Percentiles rank a stretch among this genome's conserved stretches.
Evolutionary conservation across 2,329 filamentous ascomycete species (phyloP).

Genomic region (Hypoxylon sp.): DNA sequence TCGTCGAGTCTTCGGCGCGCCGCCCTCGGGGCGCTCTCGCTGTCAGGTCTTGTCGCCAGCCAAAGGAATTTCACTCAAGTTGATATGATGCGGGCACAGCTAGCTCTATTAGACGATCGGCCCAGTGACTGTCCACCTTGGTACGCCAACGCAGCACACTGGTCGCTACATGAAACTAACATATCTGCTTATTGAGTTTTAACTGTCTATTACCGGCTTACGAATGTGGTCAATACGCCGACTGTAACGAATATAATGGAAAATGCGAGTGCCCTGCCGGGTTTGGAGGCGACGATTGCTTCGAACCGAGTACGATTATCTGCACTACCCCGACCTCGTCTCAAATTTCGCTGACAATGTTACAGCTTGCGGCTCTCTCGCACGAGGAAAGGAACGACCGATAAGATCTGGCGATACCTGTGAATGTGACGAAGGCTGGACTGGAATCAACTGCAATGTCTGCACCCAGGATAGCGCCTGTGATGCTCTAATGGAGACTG

Average conservation of each 20-base stretch:
- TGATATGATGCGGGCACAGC: conserved; percentile 74
- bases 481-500: conserved; percentile 86
- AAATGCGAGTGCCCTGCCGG: conserved; percentile 94
- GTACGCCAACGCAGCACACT: conserved; percentile 59
- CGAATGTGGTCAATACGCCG: conserved; percentile 89
- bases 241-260: conserved; percentile 90
- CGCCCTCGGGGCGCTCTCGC: conserved; percentile 48
- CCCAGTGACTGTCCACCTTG: conserved; percentile 85
- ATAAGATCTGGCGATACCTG: conserved; percentile 80
- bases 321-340: neutral
- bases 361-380: conserved; percentile 86
- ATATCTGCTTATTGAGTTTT: conserved; percentile 73
- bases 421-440: conserved; percentile 93
- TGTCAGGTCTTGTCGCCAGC: conserved; percentile 50
- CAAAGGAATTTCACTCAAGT: conserved; percentile 72
- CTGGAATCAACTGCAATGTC: conserved; percentile 97
- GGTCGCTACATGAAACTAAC: conserved; percentile 55
- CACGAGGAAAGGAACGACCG: conserved; percentile 83
- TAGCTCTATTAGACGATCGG: conserved; percentile 79
- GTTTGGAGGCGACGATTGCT: conserved; percentile 94
- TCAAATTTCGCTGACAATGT: conserved; percentile 31
- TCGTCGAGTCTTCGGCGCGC: conserved; percentile 44
- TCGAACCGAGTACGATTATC: conserved; percentile 75
- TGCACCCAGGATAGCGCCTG: conserved; percentile 88
- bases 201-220: conserved; percentile 97